These are phyloP conservation scores for Globisporangium splendens DNA, from an alignment of 352 stramenopile genomes.

Conservation along the genomic window DNA sequence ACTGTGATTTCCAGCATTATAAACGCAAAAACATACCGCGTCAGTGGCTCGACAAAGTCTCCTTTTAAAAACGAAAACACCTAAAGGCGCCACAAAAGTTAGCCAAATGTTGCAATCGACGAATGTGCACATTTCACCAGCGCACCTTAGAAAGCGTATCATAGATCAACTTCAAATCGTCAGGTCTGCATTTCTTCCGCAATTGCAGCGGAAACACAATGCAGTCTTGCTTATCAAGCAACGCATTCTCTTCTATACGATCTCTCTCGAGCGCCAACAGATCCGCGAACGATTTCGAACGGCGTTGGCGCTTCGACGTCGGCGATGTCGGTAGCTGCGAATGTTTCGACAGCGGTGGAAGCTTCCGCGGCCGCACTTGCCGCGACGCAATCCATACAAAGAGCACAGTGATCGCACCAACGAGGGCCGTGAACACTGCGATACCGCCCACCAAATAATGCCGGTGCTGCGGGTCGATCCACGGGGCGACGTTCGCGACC, in stretches of 20 bases:
- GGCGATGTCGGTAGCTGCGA: constrained; percentile 51
- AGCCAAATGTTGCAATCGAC: background rate
- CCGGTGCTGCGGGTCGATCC: constrained; percentile 25
- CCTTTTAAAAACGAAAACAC: constrained; percentile 72
- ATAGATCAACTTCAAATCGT: constrained; percentile 80
- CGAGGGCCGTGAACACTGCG: constrained; percentile 39
- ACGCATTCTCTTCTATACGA: constrained; percentile 55
- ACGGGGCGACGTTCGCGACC: constrained; percentile 6
- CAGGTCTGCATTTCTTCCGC: constrained; percentile 50
- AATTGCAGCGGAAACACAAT: constrained; percentile 58
- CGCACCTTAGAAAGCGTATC: constrained; percentile 66
- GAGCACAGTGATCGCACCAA: constrained; percentile 40
- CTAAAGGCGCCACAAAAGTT: constrained; percentile 12
- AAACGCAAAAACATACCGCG: constrained; percentile 19
- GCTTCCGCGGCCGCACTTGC: constrained; percentile 63
- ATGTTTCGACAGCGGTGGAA: constrained; percentile 19
- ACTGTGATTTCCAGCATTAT: background rate
- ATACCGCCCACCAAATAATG: constrained; percentile 46
- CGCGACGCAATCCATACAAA: constrained; percentile 83
- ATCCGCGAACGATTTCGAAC: constrained; percentile 73
- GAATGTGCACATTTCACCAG: background rate
- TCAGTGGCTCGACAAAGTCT: constrained; percentile 62
- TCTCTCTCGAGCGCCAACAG: constrained; percentile 58
- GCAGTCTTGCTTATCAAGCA: constrained; percentile 63
- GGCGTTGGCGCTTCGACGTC: constrained; percentile 70